Conservation (phyloP, 2,329 filamentous ascomycete genomes). For the Elsinoe necatrix region DNA sequence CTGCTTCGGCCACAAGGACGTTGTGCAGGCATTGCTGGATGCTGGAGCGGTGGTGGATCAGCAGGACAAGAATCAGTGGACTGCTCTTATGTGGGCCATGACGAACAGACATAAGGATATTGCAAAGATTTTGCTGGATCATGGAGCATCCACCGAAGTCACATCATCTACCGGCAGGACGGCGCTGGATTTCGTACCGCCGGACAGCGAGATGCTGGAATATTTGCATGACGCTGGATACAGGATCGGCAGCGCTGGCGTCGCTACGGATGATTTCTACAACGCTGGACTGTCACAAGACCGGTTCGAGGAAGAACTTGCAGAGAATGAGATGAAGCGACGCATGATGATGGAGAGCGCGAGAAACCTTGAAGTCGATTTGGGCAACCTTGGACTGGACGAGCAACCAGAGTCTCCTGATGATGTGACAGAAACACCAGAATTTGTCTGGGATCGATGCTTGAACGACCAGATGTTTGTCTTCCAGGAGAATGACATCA, state of each 20-base stretch:
- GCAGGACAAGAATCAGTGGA: conserved; percentile 96
- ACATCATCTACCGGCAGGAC: conserved; percentile 91
- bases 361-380: conserved; percentile 88
- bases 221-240: conserved; percentile 95
- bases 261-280: conserved; percentile 78
- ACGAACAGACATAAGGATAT: conserved; percentile 96
- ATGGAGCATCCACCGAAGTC: conserved; percentile 89
- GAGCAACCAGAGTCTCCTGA: conserved; percentile 85
- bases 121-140: conserved; percentile 83
- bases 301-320: conserved; percentile 92
- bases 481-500: conserved; percentile 89
- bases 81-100: conserved; percentile 98
- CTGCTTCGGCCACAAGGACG: conserved; percentile 91
- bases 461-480: conserved; percentile 99
- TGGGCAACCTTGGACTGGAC: conserved; percentile 91
- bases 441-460: conserved; percentile 93
- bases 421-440: conserved; percentile 80
- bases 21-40: conserved; percentile 74
- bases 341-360: conserved; percentile 99
- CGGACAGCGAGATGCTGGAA: conserved; percentile 92
- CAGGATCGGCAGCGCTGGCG: conserved; percentile 69
- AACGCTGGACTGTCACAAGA: conserved; percentile 86
- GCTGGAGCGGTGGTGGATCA: conserved; percentile 83
- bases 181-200: conserved; percentile 89
- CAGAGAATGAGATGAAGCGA: conserved; percentile 88